phyloP scores from a whole-genome alignment of 768 basidiomycete species.

The Tylopilus felleus region DNA sequence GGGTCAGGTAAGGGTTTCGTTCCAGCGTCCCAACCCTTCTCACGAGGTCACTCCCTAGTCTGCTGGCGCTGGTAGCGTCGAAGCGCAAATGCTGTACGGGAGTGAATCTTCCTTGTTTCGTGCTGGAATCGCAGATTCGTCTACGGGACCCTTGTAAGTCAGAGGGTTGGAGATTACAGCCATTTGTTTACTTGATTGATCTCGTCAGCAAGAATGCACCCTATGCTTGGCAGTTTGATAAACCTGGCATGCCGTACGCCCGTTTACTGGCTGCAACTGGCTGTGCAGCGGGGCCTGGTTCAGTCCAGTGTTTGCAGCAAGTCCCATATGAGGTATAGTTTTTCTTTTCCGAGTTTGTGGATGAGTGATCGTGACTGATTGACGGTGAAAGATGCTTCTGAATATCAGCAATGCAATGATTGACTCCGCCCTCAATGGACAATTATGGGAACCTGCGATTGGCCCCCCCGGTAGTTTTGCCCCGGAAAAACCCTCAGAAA shows the following conservation, averaged over 20 bases:
- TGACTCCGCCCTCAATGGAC: slow-evolving; percentile 41
- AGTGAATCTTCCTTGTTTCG: slow-evolving; percentile 9
- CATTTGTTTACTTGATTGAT: not conserved
- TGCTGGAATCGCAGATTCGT: slow-evolving; percentile 18
- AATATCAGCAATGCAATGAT: slow-evolving; percentile 49
- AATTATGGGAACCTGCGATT: slow-evolving; percentile 57
- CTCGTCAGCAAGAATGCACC: slow-evolving; percentile 48
- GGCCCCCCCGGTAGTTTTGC: slow-evolving; percentile 51
- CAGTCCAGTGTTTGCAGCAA: slow-evolving; percentile 41
- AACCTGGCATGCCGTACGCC: slow-evolving; percentile 48
- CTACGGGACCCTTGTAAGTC: slow-evolving; percentile 21
- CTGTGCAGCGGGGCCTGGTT: slow-evolving; percentile 37
- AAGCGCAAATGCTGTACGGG: slow-evolving; percentile 14
- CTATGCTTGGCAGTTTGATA: slow-evolving; percentile 44
- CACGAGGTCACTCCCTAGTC: slow-evolving; percentile 4
- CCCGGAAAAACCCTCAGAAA: slow-evolving; percentile 42
- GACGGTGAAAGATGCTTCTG: slow-evolving; percentile 40
- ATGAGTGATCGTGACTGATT: not conserved
- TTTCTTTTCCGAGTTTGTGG: no score
- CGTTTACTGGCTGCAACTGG: slow-evolving; percentile 44
- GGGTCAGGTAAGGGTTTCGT: slow-evolving; percentile 13
- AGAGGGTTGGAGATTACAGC: not conserved
- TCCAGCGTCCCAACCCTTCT: no score
- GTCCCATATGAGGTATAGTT: slow-evolving; percentile 17
- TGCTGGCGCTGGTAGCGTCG: slow-evolving; percentile 15